These are phyloP conservation scores for Peniophora sp. DNA, from an alignment of 1,284 basidiomycete species.

Conservation along the genomic window DNA sequence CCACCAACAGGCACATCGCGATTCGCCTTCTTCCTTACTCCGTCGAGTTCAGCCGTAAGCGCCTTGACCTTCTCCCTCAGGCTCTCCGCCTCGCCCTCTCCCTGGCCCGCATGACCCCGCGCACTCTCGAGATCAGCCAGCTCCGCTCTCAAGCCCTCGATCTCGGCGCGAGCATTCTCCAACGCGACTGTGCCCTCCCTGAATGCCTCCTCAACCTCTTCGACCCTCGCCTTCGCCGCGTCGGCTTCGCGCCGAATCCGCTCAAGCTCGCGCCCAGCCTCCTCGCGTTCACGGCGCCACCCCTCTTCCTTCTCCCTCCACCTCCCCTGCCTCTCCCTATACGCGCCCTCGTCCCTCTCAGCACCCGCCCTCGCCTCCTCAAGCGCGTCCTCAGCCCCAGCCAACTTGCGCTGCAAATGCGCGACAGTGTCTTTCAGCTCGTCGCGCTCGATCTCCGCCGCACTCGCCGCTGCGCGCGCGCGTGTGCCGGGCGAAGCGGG, in stretches of 20 bases:
- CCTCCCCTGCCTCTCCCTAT: slow-evolving; percentile 60
- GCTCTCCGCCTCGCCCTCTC: slow-evolving; percentile 30
- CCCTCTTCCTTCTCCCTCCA: slow-evolving; percentile 73
- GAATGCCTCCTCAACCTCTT: slow-evolving; percentile 84
- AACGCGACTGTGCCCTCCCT: slow-evolving; percentile 83
- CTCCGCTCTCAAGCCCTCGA: slow-evolving; percentile 77
- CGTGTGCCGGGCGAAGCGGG: slow-evolving; percentile 31
- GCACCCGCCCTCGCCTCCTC: slow-evolving; percentile 69
- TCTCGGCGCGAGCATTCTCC: slow-evolving; percentile 88
- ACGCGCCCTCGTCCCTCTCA: slow-evolving; percentile 66
- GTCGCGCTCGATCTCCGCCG: slow-evolving; percentile 91
- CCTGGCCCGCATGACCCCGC: neutral
- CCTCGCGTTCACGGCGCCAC: slow-evolving; percentile 60
- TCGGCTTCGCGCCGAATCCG: slow-evolving; percentile 55
- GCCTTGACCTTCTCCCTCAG: slow-evolving; percentile 42
- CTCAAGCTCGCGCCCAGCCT: slow-evolving; percentile 58
- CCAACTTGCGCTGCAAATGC: slow-evolving; percentile 76
- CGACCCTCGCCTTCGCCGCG: slow-evolving; percentile 53
- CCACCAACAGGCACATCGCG: slow-evolving; percentile 39
- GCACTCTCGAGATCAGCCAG: slow-evolving; percentile 48
- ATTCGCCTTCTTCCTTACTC: slow-evolving; percentile 45
- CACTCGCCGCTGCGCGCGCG: slow-evolving; percentile 39
- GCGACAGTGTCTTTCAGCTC: slow-evolving; percentile 80
- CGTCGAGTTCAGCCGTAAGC: slow-evolving; percentile 41
- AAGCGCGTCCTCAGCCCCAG: slow-evolving; percentile 75